Evolutionary conservation across 768 basidiomycete genomes (phyloP).

Genomic region (Trametes elegans): DNA sequence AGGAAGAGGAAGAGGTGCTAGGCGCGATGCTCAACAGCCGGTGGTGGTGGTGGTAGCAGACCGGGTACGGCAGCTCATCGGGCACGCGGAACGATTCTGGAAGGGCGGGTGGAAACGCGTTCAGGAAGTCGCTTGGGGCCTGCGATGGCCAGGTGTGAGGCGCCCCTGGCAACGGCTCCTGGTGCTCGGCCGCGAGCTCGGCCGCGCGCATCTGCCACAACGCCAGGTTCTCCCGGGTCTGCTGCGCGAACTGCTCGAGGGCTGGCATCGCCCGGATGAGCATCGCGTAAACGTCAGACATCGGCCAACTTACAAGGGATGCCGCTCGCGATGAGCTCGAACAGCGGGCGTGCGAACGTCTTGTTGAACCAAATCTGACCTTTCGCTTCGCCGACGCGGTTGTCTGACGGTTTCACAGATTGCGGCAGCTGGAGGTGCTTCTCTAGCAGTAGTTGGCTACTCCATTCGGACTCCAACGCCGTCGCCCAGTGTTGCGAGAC

Average conservation of each 20-base stretch:
- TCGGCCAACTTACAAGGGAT: conserved; percentile 61
- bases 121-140: conserved; percentile 44
- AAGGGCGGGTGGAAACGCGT: conserved; percentile 57
- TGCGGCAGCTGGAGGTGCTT: conserved; percentile 68
- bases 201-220: conserved; percentile 61
- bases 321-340: conserved; percentile 68
- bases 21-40: conserved; percentile 17
- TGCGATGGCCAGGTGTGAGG: conserved; percentile 30
- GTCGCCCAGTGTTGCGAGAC: conserved; percentile 92
- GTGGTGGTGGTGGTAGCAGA: conserved; percentile 20
- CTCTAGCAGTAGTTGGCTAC: conserved; percentile 85
- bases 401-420: conserved; percentile 46
- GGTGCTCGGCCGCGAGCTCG: conserved; percentile 33
- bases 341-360: conserved; percentile 78
- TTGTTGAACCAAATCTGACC: conserved; percentile 90
- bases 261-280: conserved; percentile 39
- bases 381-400: conserved; percentile 63
- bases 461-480: conserved; percentile 89
- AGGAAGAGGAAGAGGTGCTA: conserved; percentile 20
- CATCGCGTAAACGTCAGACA: conserved; percentile 1
- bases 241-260: conserved; percentile 62
- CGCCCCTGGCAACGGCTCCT: not conserved
- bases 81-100: conserved; percentile 37
- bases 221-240: conserved; percentile 66
- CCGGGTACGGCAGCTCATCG: conserved; percentile 24